A percentile compares a stretch with the other conserved stretches of the same genome.
Conservation (phyloP, 2,329 filamentous ascomycete genomes). For the Albifimbria verrucaria region DNA sequence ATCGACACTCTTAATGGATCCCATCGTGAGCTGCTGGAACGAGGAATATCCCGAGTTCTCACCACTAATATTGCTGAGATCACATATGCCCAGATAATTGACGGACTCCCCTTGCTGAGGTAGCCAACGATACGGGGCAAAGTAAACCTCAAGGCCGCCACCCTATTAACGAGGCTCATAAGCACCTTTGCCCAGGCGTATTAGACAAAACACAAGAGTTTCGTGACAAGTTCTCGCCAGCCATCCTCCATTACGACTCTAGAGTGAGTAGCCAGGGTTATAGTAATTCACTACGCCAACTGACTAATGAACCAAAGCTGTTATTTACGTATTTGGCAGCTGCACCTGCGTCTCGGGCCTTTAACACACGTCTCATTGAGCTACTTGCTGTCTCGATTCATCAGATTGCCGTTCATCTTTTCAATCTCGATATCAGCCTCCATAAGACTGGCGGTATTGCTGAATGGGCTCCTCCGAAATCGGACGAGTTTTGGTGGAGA, state of each 20-base stretch:
- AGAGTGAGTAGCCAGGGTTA: slow-evolving; percentile 6
- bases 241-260: slow-evolving; percentile 8
- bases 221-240: slow-evolving; percentile 5
- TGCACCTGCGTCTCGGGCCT: slow-evolving; percentile 17
- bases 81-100: slow-evolving; percentile 19
- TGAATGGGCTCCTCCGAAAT: slow-evolving; percentile 16
- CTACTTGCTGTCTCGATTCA: slow-evolving; percentile 24
- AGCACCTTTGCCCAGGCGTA: slow-evolving; percentile 13
- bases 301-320: slow-evolving; percentile 12
- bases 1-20: not conserved
- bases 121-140: not conserved
- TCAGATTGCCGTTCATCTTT: slow-evolving; percentile 22
- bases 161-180: slow-evolving; percentile 15
- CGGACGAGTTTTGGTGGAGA: slow-evolving; percentile 4
- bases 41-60: slow-evolving; percentile 11
- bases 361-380: slow-evolving; percentile 27
- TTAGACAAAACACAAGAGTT: slow-evolving; percentile 13
- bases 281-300: not conserved
- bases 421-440: slow-evolving; percentile 11
- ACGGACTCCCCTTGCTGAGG: slow-evolving; percentile 16
- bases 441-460: slow-evolving; percentile 20
- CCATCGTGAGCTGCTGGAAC: not conserved
- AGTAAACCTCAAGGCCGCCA: slow-evolving; percentile 1
- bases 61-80: slow-evolving; percentile 8
- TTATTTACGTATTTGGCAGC: slow-evolving; percentile 20